These are phyloP conservation scores for Podaxis rugospora DNA, from an alignment of 768 basidiomycete species.

Conservation along the genomic window DNA sequence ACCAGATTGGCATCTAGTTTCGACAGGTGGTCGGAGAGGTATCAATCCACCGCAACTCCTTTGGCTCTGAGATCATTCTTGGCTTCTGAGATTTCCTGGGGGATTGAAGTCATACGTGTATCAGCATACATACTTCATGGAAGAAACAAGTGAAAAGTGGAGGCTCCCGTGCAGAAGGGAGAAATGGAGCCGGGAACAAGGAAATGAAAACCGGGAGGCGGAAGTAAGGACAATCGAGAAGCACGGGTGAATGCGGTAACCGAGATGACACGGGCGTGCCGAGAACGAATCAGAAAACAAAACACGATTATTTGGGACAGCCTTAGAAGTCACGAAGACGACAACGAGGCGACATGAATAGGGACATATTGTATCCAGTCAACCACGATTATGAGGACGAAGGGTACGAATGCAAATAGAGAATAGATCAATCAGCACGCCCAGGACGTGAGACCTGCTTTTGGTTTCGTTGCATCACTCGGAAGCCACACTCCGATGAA, in stretches of 20 bases:
- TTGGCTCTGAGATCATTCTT: slow-evolving; percentile 52
- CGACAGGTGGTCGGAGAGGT: not conserved
- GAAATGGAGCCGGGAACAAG: not conserved
- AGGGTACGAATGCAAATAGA: not conserved
- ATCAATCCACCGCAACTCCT: slow-evolving; percentile 57
- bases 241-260: not conserved
- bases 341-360: not conserved
- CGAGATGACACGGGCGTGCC: not conserved
- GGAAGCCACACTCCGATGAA: not conserved
- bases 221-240: not conserved
- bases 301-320: not conserved
- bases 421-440: not conserved
- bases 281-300: not conserved
- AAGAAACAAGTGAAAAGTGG: slow-evolving; percentile 6
- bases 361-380: not conserved
- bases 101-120: slow-evolving; percentile 7
- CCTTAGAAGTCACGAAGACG: not conserved
- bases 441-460: not conserved
- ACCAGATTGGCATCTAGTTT: not conserved
- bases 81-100: slow-evolving; percentile 55
- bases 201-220: slow-evolving; percentile 2
- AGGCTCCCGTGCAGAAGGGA: not conserved
- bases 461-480: not conserved
- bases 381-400: not conserved
- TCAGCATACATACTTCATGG: slow-evolving; percentile 1